Conservation (phyloP, 2,329 filamentous ascomycete species). For the Aspergillus calidoustus region DNA sequence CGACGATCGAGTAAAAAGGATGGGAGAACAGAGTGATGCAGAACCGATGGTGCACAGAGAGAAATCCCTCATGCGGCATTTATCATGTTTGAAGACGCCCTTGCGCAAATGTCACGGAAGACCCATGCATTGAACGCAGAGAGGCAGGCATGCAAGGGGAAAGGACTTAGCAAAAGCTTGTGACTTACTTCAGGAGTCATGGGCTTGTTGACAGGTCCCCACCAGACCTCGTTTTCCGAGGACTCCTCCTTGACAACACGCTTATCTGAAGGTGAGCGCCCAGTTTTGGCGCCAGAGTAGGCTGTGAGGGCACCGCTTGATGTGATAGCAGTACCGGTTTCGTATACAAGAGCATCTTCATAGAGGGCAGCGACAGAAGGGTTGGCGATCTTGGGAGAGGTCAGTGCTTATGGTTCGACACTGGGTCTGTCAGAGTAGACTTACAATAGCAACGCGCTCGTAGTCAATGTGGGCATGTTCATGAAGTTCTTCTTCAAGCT, state of each 20-base stretch:
- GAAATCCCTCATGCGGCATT: conserved; percentile 27
- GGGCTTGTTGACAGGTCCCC: conserved; percentile 99
- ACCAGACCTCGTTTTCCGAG: conserved; percentile 94
- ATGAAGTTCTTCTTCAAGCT: conserved; percentile 96
- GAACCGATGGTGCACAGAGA: neutral
- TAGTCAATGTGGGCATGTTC: conserved; percentile 99
- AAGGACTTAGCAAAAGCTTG: conserved; percentile 15
- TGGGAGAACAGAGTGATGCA: neutral
- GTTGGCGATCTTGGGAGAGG: conserved; percentile 69
- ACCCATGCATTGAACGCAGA: conserved; percentile 24
- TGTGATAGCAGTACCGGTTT: conserved; percentile 96
- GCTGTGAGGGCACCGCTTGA: conserved; percentile 92
- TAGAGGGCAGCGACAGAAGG: conserved; percentile 94
- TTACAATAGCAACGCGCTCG: conserved; percentile 94
- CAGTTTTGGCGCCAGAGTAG: conserved; percentile 98
- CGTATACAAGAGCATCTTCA: conserved; percentile 98
- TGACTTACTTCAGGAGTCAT: conserved; percentile 91
- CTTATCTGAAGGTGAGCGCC: conserved; percentile 95
- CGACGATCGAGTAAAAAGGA: neutral
- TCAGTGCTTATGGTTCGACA: conserved; percentile 17
- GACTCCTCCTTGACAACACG: conserved; percentile 89
- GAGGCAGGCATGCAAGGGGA: conserved; percentile 21
- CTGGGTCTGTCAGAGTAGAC: conserved; percentile 35
- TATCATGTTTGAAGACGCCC: conserved; percentile 1
- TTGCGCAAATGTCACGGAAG: neutral